Evolutionary conservation across 305 asterid genomes (phyloP).

Genomic region (Plantago coronopus): DNA sequence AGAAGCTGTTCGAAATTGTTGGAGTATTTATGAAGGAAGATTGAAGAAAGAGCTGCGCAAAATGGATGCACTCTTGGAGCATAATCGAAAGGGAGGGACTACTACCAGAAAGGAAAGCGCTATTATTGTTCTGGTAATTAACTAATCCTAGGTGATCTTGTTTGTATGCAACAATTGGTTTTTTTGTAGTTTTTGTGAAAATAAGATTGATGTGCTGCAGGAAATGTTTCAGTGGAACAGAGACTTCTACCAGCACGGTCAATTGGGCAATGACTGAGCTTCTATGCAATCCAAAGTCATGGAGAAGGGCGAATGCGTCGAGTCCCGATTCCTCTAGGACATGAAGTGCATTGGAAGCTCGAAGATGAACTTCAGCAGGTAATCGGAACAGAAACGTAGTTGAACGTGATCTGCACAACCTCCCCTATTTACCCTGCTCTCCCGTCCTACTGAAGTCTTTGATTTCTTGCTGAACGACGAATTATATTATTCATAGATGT

Average conservation of each 20-base stretch:
- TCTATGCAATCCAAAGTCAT: neutral
- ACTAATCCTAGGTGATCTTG: neutral
- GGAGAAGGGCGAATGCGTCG: too few relatives aligned
- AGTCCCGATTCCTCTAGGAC: too few relatives aligned
- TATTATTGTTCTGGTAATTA: slow-evolving; percentile 8
- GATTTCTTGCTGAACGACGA: too few relatives aligned
- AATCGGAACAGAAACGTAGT: slow-evolving; percentile 4
- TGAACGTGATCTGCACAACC: slow-evolving; percentile 1
- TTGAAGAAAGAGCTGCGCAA: neutral
- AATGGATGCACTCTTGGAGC: slow-evolving; percentile 2
- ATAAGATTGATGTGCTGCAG: slow-evolving; percentile 8
- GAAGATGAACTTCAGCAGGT: slow-evolving; percentile 1
- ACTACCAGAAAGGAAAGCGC: slow-evolving; percentile 6
- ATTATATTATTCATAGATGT: too few relatives aligned
- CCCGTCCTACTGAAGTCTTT: too few relatives aligned
- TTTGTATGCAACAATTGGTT: slow-evolving; percentile 27
- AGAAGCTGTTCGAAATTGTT: slow-evolving; percentile 4
- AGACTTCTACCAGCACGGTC: slow-evolving; percentile 11
- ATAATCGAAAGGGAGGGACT: neutral
- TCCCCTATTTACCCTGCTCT: slow-evolving; percentile 11
- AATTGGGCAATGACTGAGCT: slow-evolving; percentile 10
- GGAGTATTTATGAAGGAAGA: slow-evolving; percentile 3
- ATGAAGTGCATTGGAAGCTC: too few relatives aligned
- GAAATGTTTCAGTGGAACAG: slow-evolving; percentile 7
- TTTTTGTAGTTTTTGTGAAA: slow-evolving; percentile 16